These are phyloP conservation scores for Priceomyces haplophilus DNA, from an alignment of 805 yeast genomes.

Conservation along the genomic window DNA sequence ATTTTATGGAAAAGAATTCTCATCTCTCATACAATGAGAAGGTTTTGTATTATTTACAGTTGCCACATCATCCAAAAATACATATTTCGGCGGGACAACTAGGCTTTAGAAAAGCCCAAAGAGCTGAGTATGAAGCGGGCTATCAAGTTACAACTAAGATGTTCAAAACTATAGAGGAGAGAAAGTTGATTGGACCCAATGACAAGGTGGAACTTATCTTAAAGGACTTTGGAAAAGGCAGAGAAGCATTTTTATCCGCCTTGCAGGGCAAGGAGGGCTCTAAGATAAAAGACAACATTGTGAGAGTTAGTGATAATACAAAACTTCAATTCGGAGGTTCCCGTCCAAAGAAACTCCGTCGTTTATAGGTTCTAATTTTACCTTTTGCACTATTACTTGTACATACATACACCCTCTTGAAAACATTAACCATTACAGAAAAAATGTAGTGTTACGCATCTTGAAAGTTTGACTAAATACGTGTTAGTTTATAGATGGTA, in stretches of 20 bases:
- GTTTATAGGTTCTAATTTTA: conserved; percentile 42
- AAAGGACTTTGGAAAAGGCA: conserved; percentile 83
- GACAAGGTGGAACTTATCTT: conserved; percentile 72
- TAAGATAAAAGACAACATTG: conserved; percentile 59
- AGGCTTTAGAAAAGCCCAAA: conserved; percentile 85
- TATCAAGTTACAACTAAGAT: conserved; percentile 77
- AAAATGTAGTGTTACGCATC: not conserved
- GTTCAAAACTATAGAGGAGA: conserved; percentile 69
- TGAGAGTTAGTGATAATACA: conserved; percentile 74
- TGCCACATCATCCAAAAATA: conserved; percentile 71
- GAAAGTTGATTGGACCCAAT: conserved; percentile 46
- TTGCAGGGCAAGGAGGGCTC: conserved; percentile 87
- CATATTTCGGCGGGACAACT: conserved; percentile 77
- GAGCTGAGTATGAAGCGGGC: conserved; percentile 91
- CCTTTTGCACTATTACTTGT: conserved; percentile 2
- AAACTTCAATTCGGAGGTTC: conserved; percentile 90
- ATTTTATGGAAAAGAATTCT: conserved; percentile 55
- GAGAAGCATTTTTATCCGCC: conserved; percentile 82
- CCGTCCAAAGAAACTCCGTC: conserved; percentile 77
- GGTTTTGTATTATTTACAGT: conserved; percentile 71
- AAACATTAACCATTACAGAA: not conserved
- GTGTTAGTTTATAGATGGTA: no score
- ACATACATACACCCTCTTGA: conserved; percentile 2
- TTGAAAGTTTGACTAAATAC: no score
- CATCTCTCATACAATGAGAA: conserved; percentile 60